phyloP scores from a whole-genome alignment of 148 eudicot genomes.

The Agrostemma githago region DNA sequence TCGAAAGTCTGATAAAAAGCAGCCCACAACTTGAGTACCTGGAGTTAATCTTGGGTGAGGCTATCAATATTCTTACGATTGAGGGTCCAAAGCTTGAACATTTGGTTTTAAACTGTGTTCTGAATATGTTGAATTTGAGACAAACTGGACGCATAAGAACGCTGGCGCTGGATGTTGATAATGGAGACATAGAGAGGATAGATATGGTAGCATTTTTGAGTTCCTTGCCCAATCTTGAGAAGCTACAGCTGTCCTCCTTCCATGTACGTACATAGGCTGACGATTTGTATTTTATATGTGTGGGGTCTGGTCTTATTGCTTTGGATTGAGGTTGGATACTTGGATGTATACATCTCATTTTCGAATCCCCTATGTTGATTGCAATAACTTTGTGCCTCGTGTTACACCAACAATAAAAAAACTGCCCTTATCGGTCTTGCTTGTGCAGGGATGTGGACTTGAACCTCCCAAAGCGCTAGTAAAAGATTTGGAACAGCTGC shows the following conservation, averaged over 20 bases:
- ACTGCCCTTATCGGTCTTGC: not conserved
- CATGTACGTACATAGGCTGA: not conserved
- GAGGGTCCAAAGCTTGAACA: constrained; percentile 7
- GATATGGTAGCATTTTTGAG: not conserved
- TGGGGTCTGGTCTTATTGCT: not conserved
- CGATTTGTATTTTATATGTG: not conserved
- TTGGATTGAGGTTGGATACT: not conserved
- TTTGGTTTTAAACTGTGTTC: not conserved
- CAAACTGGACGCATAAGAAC: constrained; percentile 12
- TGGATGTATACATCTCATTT: not conserved
- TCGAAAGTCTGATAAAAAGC: constrained; percentile 7
- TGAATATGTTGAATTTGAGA: not conserved
- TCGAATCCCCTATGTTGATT: not conserved
- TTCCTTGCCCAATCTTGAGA: constrained; percentile 8
- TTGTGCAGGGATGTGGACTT: constrained; percentile 4
- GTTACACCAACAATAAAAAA: not conserved
- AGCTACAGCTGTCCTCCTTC: not conserved
- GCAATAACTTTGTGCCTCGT: not conserved
- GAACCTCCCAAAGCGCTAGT: constrained; percentile 5
- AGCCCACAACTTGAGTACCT: constrained; percentile 17
- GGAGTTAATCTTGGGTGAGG: not conserved
- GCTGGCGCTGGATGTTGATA: not conserved
- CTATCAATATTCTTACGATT: not conserved
- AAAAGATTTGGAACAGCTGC: not conserved
- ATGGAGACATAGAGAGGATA: not conserved